phyloP scores from a whole-genome alignment of 805 yeast genomes.

The Saccharomycopsis vini region DNA sequence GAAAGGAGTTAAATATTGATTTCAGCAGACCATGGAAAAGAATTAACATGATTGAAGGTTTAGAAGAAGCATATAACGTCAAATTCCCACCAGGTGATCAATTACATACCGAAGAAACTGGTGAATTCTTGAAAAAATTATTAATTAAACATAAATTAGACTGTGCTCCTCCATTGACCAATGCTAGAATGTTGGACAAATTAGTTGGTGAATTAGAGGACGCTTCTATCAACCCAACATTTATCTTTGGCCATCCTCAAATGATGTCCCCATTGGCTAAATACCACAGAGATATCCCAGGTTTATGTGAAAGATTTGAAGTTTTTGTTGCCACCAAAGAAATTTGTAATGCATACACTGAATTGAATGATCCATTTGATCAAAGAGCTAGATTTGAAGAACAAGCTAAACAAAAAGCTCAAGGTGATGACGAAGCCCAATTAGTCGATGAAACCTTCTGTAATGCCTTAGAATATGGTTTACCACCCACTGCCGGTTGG shows the following conservation, averaged over 20 bases:
- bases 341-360: slow-evolving; percentile 96
- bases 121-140: slow-evolving; percentile 74
- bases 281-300: slow-evolving; percentile 85
- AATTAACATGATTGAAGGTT: slow-evolving; percentile 91
- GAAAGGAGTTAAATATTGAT: slow-evolving; percentile 69
- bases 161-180: slow-evolving; percentile 86
- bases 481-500: slow-evolving; percentile 99
- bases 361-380: slow-evolving; percentile 97
- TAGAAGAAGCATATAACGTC: slow-evolving; percentile 77
- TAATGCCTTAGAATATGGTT: slow-evolving; percentile 95
- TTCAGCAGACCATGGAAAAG: slow-evolving; percentile 98
- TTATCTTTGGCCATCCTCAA: slow-evolving; percentile 97
- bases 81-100: slow-evolving; percentile 94
- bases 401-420: slow-evolving; percentile 97
- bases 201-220: slow-evolving; percentile 96
- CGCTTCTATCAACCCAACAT: slow-evolving; percentile 90
- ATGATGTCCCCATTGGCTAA: slow-evolving; percentile 99
- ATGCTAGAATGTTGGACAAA: slow-evolving; percentile 98
- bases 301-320: slow-evolving; percentile 96
- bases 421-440: slow-evolving; percentile 99
- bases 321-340: slow-evolving; percentile 98
- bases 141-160: slow-evolving; percentile 75
- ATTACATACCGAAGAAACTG: slow-evolving; percentile 90
- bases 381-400: slow-evolving; percentile 97
- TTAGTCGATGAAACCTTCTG: slow-evolving; percentile 93